Evolutionary conservation across 331 rosid genomes (phyloP), one percentile per base, ranked within the genome.

Genomic region (Spiraea crenata): DNA sequence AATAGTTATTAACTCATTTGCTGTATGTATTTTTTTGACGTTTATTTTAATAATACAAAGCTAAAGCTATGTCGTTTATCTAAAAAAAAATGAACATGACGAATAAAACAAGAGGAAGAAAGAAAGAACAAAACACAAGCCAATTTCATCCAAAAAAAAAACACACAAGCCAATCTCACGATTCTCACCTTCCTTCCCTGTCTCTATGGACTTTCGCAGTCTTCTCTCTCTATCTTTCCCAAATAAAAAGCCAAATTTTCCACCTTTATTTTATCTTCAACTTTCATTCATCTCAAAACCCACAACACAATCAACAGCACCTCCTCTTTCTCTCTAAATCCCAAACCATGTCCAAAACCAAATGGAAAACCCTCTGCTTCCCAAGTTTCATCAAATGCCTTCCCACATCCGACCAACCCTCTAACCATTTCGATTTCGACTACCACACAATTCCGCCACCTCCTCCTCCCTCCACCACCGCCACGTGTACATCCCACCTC

Each of bases 341-440:
- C 19, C 31, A 38, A 5, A 79, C 74, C 8, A 85, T 81, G 92
- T 77, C 96, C 13, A 85, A 35, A 64, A 69, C 81, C 39, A 73
- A 82, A 56, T 83, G 90, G 47, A 88, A 82, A 40, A 90, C 80
- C 48, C 87, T 84, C 69, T 90, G 92, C 70, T 88, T 91, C 83
- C 85, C 89, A 79, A 87, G 83, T 56, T 83, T 84, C 81, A 89
- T 84, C 81, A 89, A 86, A 72, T 76, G 86, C 79, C 84, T 86
- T 10, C 84, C 83, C 42, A 39, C 76, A 25, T 38, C 85, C 14
- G 46, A 49, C 12, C 73, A 78, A 45, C 25, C 74, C 9, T 54
- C 73, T 17, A 65, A 72, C 6, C 50, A 74, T 5, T 31, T 57
- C 10, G 62, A 74, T 5, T 31, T 57, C 10, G 62, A 57, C 62